Conservation (phyloP, 176 grass and related monocot species). For the Coix lacrymajobi region DNA sequence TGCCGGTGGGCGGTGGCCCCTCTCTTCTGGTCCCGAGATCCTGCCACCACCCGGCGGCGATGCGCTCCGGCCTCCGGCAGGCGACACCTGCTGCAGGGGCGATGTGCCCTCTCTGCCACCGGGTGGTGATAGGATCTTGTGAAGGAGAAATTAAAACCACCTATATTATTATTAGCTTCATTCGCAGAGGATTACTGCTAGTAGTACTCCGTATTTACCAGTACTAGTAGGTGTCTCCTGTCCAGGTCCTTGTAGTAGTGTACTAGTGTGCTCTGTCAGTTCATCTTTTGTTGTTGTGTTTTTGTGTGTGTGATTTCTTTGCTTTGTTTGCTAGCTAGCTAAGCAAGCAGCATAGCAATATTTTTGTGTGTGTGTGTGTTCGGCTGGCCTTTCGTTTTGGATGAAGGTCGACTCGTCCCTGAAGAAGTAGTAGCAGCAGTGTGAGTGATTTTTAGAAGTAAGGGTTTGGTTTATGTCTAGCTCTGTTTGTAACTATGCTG, state of each 20-base stretch:
- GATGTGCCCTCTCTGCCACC: background rate
- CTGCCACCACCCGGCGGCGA: slow-evolving; percentile 54
- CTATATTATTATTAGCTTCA: no score
- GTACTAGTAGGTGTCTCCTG: no score
- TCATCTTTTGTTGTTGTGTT: no score
- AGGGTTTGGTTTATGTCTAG: background rate
- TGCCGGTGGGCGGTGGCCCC: no score
- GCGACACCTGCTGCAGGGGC: no score
- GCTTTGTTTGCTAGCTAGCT: no score
- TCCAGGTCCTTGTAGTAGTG: background rate
- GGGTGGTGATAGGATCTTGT: slow-evolving; percentile 87
- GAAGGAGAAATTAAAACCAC: no score
- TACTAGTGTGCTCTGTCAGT: no score
- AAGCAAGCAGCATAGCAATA: no score
- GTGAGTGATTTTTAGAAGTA: background rate
- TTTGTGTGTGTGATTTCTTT: no score
- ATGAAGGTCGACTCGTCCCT: slow-evolving; percentile 6
- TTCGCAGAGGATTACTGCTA: background rate
- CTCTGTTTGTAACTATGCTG: background rate
- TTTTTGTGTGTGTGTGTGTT: background rate
- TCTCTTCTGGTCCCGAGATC: slow-evolving; percentile 41
- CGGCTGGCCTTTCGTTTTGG: slow-evolving; percentile 42
- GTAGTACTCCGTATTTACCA: background rate
- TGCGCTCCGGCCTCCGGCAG: background rate
- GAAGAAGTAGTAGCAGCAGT: background rate